Percentiles rank a stretch among this genome's conserved stretches.
Conservation (phyloP, 495 filamentous ascomycete species). For the Zalerion maritima region DNA sequence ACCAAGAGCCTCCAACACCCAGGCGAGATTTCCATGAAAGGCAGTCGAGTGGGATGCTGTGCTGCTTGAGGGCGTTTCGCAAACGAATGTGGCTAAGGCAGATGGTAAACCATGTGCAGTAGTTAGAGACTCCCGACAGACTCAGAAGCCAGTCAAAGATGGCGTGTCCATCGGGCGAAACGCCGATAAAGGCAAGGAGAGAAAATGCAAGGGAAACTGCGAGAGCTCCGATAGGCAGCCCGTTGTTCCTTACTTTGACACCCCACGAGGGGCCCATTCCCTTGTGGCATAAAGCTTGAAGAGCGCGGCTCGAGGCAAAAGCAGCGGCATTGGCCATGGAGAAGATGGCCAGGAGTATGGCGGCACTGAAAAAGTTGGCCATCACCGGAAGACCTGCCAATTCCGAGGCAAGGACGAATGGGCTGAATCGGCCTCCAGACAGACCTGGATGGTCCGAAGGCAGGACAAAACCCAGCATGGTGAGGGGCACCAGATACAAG, state of each 20-base stretch:
- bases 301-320: conserved; percentile 47
- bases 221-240: conserved; percentile 39
- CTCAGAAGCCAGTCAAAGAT: conserved; percentile 53
- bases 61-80: conserved; percentile 36
- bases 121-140: conserved; percentile 47
- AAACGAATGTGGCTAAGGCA: conserved; percentile 62
- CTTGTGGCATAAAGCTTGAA: conserved; percentile 42
- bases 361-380: conserved; percentile 55
- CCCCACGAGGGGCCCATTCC: conserved; percentile 45
- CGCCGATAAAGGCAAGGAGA: conserved; percentile 20
- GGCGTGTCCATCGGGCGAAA: conserved; percentile 11
- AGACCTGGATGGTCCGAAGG: conserved; percentile 20
- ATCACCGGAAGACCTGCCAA: conserved; percentile 50
- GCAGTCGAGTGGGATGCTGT: too few relatives aligned
- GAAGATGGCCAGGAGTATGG: conserved; percentile 47
- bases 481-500: conserved; percentile 59
- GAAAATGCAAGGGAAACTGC: conserved; percentile 37
- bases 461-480: conserved; percentile 44
- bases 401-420: conserved; percentile 54
- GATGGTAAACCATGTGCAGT: conserved; percentile 62
- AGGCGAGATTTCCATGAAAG: too few relatives aligned
- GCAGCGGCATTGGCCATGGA: conserved; percentile 49
- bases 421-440: conserved; percentile 32
- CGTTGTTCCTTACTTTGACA: conserved; percentile 40
- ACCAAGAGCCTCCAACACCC: too few relatives aligned